phyloP scores from a whole-genome alignment of 1,139 yeast species.

The Fermentozyma sake region DNA sequence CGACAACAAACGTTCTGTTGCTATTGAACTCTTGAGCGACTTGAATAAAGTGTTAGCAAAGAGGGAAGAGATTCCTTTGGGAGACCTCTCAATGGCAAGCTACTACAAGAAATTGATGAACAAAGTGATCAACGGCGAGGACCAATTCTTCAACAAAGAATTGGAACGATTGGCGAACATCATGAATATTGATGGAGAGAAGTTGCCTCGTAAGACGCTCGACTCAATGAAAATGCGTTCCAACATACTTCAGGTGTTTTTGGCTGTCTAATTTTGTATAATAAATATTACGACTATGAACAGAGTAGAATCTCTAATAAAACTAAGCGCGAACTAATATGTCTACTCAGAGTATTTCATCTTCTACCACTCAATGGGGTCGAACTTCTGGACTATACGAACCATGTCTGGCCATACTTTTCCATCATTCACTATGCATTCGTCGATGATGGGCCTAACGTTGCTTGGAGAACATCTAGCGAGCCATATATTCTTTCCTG shows the following conservation, averaged over 20 bases:
- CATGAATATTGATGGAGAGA: slow-evolving; percentile 31
- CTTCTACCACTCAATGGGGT: slow-evolving; percentile 57
- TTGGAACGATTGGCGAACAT: slow-evolving; percentile 45
- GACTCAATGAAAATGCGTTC: slow-evolving; percentile 47
- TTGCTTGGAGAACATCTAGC: slow-evolving; percentile 81
- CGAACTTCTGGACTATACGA: slow-evolving; percentile 56
- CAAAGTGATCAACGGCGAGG: slow-evolving; percentile 46
- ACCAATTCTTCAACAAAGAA: slow-evolving; percentile 48
- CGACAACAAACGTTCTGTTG: not conserved
- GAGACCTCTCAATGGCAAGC: slow-evolving; percentile 12
- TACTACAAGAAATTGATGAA: slow-evolving; percentile 52
- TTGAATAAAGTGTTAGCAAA: slow-evolving; percentile 7
- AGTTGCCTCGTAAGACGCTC: slow-evolving; percentile 26
- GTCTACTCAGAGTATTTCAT: too few relatives aligned
- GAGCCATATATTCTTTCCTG: slow-evolving; percentile 82
- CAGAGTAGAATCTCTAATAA: too few relatives aligned
- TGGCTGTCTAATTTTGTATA: too few relatives aligned
- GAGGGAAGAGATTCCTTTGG: too few relatives aligned
- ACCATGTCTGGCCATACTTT: slow-evolving; percentile 69
- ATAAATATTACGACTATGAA: too few relatives aligned
- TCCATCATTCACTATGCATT: slow-evolving; percentile 60
- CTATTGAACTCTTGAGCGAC: slow-evolving; percentile 12
- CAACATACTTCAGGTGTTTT: slow-evolving; percentile 42
- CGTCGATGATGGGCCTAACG: slow-evolving; percentile 68
- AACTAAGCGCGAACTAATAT: too few relatives aligned